Evolutionary conservation across 768 basidiomycete species (phyloP).

Genomic region (Lactifluus subvellereus): DNA sequence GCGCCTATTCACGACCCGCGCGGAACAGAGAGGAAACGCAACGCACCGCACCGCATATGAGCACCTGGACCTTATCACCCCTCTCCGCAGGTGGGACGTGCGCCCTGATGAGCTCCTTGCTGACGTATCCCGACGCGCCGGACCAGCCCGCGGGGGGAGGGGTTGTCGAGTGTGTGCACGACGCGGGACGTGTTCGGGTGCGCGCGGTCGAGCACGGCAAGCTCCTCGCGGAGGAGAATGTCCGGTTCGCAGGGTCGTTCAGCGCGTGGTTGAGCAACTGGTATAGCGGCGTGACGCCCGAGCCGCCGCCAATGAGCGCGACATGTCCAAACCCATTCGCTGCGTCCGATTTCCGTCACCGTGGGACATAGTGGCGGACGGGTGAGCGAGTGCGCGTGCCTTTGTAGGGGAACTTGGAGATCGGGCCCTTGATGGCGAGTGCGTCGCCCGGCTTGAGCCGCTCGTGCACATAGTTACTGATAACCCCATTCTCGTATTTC

Average conservation of each 20-base stretch:
- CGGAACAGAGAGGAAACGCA: background rate
- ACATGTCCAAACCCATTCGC: constrained; percentile 82
- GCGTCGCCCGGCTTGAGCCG: constrained; percentile 73
- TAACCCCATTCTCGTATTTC: constrained; percentile 74
- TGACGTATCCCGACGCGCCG: constrained; percentile 73
- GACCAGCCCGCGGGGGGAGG: constrained; percentile 54
- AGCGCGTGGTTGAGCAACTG: constrained; percentile 75
- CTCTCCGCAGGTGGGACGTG: constrained; percentile 59
- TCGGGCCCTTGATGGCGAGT: constrained; percentile 86
- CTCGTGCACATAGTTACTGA: constrained; percentile 76
- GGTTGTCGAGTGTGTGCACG: constrained; percentile 83
- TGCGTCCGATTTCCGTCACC: constrained; percentile 27
- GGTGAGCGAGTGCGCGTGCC: constrained; percentile 36
- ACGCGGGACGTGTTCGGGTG: constrained; percentile 70
- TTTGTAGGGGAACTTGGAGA: constrained; percentile 83
- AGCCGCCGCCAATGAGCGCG: constrained; percentile 88
- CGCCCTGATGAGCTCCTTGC: constrained; percentile 63
- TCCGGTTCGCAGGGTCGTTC: constrained; percentile 73
- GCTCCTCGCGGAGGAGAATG: constrained; percentile 77
- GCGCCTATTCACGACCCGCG: background rate
- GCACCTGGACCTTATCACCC: constrained; percentile 79
- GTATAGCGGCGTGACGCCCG: constrained; percentile 86
- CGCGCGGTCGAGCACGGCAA: constrained; percentile 63
- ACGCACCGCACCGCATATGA: constrained; percentile 68
- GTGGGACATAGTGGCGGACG: background rate